Evolutionary conservation across 164 flowering plant species (phyloP), one percentile per base, ranked within the genome.

Genomic region (Vitis rupestris): DNA sequence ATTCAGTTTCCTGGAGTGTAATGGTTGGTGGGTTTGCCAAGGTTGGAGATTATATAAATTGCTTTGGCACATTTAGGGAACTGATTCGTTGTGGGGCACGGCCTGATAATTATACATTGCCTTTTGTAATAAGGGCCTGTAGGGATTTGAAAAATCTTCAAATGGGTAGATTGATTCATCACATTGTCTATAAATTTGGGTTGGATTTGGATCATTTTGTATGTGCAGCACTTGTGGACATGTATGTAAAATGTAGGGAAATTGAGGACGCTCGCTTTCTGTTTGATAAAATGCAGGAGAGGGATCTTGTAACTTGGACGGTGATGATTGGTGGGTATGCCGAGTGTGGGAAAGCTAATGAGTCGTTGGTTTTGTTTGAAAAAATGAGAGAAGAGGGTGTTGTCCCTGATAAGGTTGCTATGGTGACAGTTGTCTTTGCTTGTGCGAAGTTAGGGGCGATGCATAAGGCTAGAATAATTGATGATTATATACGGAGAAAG

Each of bases 381-480:
- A 50, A 69, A 73, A 84, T 87, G 91, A 70, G 68, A 68, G 74
- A 66, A 8, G 82, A 81, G 68, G 85, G 91, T 61, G 49, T 83
- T 37, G 71, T 79, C 10, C 84, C 80, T 1, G 92, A 88, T 61
- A 83, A 78, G 70, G 70, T 82, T 44, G 76, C 86, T 1, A 75
- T 88, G 90, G 92, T 85, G 68, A 79, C 79, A 12, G 76, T 81
- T 69, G 86, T 73, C n/a, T 64, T 71, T 76, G 83, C 90, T 15
- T 88, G 92, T 71, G 90, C 90, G 8, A 86, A 83, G 50, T 58
- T 86, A 55, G 92, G 90, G 2, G 80, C 82, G 15, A 69, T 82
- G 83, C 72, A 81, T 64, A 80, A 75, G 65, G 90, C 88, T 44
- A 73, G 62, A 52, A 23, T 52, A 27, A 64, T 88, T 49, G 82